Evolutionary conservation across 768 basidiomycete genomes (phyloP).

Genomic region (Amanita jacksonii): DNA sequence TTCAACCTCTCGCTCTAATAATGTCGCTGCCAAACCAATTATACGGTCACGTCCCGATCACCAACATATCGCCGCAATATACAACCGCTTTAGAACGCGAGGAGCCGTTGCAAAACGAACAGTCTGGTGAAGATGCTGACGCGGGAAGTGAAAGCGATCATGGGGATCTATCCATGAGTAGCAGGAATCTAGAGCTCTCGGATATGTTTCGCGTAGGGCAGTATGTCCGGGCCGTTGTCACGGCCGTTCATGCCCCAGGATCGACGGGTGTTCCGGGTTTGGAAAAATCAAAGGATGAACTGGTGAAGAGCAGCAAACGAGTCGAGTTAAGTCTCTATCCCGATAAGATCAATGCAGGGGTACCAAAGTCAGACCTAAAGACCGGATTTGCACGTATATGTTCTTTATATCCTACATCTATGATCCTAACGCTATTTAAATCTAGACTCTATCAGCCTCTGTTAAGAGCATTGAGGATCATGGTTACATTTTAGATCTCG

Average conservation of each 20-base stretch:
- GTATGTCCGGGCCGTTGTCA: conserved; percentile 74
- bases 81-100: conserved; percentile 63
- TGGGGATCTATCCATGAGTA: conserved; percentile 25
- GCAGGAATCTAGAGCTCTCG: conserved; percentile 51
- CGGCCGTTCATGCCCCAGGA: conserved; percentile 58
- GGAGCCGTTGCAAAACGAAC: conserved; percentile 36
- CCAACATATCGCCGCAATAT: conserved; percentile 75
- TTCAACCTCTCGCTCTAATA: conserved; percentile 84
- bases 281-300: conserved; percentile 57
- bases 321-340: conserved; percentile 84
- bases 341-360: conserved; percentile 72
- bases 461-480: conserved; percentile 89
- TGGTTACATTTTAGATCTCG: conserved; percentile 85
- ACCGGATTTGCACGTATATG: conserved; percentile 57
- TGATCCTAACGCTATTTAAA: conserved; percentile 9
- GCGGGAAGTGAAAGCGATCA: conserved; percentile 39
- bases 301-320: conserved; percentile 57
- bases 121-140: conserved; percentile 25
- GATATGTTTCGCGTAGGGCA: conserved; percentile 80
- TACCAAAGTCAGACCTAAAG: conserved; percentile 70
- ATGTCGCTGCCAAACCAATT: conserved; percentile 95
- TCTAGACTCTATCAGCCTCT: conserved; percentile 64
- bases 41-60: conserved; percentile 89
- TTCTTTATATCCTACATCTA: conserved; percentile 1
- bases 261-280: conserved; percentile 47